These are phyloP conservation scores for Aspergillus latus DNA, from an alignment of 2,329 filamentous ascomycete genomes.

Conservation along the genomic window DNA sequence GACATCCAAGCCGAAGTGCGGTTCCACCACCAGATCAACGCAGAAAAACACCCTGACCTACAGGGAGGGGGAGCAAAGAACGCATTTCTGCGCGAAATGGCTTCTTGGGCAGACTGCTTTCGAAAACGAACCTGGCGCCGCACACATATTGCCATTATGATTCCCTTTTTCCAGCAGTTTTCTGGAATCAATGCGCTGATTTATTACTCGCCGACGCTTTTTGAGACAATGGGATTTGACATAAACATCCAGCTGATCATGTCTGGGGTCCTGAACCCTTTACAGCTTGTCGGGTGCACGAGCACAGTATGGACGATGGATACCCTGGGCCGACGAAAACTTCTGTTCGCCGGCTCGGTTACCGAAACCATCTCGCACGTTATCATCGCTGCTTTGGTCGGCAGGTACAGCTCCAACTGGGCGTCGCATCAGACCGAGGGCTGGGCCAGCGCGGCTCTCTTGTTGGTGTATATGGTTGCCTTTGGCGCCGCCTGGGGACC, in stretches of 20 bases:
- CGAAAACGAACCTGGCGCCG: slow-evolving; percentile 51
- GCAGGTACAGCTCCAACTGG: slow-evolving; percentile 54
- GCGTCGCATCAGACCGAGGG: slow-evolving; percentile 52
- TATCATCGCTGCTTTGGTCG: slow-evolving; percentile 56
- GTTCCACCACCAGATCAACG: slow-evolving; percentile 50
- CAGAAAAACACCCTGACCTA: slow-evolving; percentile 40
- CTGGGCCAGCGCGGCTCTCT: slow-evolving; percentile 58
- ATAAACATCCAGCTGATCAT: slow-evolving; percentile 52
- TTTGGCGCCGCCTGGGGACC: slow-evolving; percentile 63
- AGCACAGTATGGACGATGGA: slow-evolving; percentile 53
- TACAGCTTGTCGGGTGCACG: slow-evolving; percentile 48
- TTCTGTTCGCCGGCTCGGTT: slow-evolving; percentile 48
- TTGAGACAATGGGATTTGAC: slow-evolving; percentile 50
- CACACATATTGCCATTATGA: slow-evolving; percentile 51
- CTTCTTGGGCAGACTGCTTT: slow-evolving; percentile 53
- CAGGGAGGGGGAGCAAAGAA: slow-evolving; percentile 34
- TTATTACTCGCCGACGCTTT: slow-evolving; percentile 63
- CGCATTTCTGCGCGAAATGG: slow-evolving; percentile 50
- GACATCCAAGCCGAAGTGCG: slow-evolving; percentile 55
- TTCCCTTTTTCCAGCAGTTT: slow-evolving; percentile 62
- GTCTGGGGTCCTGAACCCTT: slow-evolving; percentile 55
- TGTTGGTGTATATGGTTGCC: slow-evolving; percentile 63
- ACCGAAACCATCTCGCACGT: slow-evolving; percentile 51
- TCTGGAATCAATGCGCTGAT: slow-evolving; percentile 56
- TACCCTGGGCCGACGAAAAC: slow-evolving; percentile 46